phyloP scores from a whole-genome alignment of 768 basidiomycete genomes.

The Hericium erinaceus region DNA sequence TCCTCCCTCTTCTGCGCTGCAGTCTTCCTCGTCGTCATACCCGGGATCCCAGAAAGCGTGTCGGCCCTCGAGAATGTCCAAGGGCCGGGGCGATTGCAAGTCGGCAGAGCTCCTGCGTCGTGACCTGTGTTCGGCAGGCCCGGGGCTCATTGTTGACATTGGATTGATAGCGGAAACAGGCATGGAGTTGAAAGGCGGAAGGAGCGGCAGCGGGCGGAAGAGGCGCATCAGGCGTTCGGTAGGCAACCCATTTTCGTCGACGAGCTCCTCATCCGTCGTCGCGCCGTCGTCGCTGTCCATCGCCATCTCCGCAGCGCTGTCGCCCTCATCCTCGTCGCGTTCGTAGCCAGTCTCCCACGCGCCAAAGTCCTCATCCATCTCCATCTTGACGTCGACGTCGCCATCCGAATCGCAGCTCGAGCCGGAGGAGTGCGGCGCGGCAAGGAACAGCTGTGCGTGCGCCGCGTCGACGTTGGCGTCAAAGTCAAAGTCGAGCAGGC shows the following conservation, averaged over 20 bases:
- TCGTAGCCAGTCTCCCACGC: constrained; percentile 16
- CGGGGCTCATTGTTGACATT: constrained; percentile 60
- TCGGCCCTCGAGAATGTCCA: constrained; percentile 56
- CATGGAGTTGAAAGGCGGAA: constrained; percentile 24
- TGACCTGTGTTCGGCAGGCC: constrained; percentile 27
- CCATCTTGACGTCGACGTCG: constrained; percentile 44
- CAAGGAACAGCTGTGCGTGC: constrained; percentile 37
- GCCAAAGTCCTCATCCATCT: constrained; percentile 24
- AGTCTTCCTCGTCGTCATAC: constrained; percentile 11
- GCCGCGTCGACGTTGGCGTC: constrained; percentile 56
- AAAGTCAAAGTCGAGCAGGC: constrained; percentile 39
- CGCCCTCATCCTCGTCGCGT: constrained; percentile 3
- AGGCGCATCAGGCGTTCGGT: constrained; percentile 69
- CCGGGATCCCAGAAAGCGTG: constrained; percentile 27
- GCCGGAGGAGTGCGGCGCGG: constrained; percentile 38
- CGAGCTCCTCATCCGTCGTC: constrained; percentile 78
- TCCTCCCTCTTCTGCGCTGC: background rate
- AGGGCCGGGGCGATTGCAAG: constrained; percentile 42
- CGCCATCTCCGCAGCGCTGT: constrained; percentile 23
- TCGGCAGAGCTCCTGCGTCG: constrained; percentile 18
- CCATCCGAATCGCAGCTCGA: constrained; percentile 16
- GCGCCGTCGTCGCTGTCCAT: constrained; percentile 45
- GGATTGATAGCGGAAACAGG: constrained; percentile 51
- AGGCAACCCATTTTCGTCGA: constrained; percentile 63
- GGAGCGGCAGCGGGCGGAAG: constrained; percentile 53